phyloP scores from a whole-genome alignment of 371 early-diverging fungal species.

The Apophysomyces variabilis region DNA sequence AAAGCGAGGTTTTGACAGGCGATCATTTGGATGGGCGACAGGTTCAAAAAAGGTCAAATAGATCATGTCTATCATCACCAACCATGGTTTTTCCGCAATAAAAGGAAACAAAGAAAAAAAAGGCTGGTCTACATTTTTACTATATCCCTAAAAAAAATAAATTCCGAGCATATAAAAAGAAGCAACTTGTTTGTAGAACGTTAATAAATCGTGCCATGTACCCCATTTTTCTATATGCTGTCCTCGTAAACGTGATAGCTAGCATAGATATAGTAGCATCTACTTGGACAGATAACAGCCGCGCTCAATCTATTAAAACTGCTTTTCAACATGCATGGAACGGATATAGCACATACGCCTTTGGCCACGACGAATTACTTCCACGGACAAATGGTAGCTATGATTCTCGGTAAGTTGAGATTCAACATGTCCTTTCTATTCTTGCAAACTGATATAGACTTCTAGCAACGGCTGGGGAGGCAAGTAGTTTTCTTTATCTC shows the following conservation, averaged over 20 bases:
- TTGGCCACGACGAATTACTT: slow-evolving; percentile 63
- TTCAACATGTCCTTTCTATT: slow-evolving; percentile 31
- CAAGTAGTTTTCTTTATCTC: slow-evolving; percentile 13
- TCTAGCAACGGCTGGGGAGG: slow-evolving; percentile 57
- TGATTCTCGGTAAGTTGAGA: slow-evolving; percentile 80
- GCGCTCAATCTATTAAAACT: slow-evolving; percentile 41
- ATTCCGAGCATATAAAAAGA: background rate
- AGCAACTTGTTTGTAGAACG: background rate
- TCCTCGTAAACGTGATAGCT: background rate
- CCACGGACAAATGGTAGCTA: slow-evolving; percentile 46
- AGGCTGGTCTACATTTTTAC: slow-evolving; percentile 7
- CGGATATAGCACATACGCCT: slow-evolving; percentile 70
- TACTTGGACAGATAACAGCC: background rate
- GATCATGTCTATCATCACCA: slow-evolving; percentile 6
- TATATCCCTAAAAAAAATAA: slow-evolving; percentile 1
- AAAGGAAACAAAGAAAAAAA: background rate
- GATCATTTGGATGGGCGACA: background rate
- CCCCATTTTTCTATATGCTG: background rate
- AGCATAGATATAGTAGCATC: background rate
- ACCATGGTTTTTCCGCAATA: background rate
- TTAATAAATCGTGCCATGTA: background rate
- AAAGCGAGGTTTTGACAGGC: background rate
- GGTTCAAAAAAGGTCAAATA: slow-evolving; percentile 9
- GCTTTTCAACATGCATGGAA: slow-evolving; percentile 78
- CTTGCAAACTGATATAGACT: background rate